Evolutionary conservation across 2,329 filamentous ascomycete genomes (phyloP).

Genomic region (Ceratocystiopsis minuta): DNA sequence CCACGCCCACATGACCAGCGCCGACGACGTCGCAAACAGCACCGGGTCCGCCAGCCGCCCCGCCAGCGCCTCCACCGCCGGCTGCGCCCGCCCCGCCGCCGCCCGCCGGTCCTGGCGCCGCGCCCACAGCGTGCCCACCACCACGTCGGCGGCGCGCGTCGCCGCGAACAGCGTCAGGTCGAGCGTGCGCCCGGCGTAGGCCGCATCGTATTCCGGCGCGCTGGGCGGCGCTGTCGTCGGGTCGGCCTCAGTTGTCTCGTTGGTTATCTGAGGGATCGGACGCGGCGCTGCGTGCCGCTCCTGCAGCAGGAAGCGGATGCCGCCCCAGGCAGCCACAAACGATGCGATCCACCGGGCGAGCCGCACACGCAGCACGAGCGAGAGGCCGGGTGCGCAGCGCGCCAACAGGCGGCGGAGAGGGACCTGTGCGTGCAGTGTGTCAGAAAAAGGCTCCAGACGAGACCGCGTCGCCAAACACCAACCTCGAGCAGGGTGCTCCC

Average conservation of each 20-base stretch:
- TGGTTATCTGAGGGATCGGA: too few relatives aligned
- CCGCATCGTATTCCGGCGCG: not conserved
- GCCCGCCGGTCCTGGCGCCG: conserved; percentile 26
- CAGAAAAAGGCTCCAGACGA: too few relatives aligned
- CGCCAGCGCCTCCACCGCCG: conserved; percentile 23
- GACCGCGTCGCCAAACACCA: too few relatives aligned
- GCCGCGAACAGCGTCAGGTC: conserved; percentile 68
- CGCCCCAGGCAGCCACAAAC: conserved; percentile 39
- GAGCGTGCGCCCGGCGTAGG: conserved; percentile 51
- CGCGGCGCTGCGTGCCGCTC: too few relatives aligned
- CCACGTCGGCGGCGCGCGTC: conserved; percentile 52
- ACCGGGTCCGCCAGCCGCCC: conserved; percentile 41
- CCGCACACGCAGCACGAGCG: conserved; percentile 20
- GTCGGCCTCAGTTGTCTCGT: too few relatives aligned
- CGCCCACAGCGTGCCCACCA: conserved; percentile 48
- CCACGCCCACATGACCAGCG: conserved; percentile 78
- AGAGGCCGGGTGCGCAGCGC: conserved; percentile 11
- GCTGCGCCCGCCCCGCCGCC: conserved; percentile 25
- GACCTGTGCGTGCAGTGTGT: too few relatives aligned
- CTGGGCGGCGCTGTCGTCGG: not conserved
- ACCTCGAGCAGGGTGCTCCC: conserved; percentile 44
- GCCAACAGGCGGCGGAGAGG: conserved; percentile 15
- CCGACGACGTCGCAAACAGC: conserved; percentile 54
- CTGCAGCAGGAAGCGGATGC: conserved; percentile 38
- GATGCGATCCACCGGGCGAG: conserved; percentile 37